Conservation (phyloP, 306 rosid species). For the Lablab purpureus region DNA sequence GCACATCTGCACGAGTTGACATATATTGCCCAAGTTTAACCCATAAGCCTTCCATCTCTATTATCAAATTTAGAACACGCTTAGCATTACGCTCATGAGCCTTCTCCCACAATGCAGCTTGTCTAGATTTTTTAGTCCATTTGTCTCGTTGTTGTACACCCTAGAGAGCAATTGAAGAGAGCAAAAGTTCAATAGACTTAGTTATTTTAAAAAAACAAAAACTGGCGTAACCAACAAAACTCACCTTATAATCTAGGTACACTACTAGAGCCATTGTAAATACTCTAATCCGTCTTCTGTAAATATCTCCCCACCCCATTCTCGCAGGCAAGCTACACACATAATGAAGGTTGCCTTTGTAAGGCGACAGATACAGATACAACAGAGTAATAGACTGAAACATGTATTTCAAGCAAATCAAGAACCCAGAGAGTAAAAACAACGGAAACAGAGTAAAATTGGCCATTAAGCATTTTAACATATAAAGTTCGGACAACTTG, state of each 20-base stretch:
- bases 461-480: constrained; percentile 12
- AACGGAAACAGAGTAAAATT: constrained; percentile 21
- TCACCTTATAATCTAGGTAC: constrained; percentile 66
- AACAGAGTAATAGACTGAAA: constrained; percentile 16
- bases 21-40: constrained; percentile 97
- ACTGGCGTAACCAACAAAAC: constrained; percentile 13
- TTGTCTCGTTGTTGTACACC: constrained; percentile 86
- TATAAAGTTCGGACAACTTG: constrained; percentile 1
- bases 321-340: constrained; percentile 41
- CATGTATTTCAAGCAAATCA: constrained; percentile 44
- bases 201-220: constrained; percentile 17
- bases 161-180: constrained; percentile 50
- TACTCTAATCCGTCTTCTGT: constrained; percentile 53
- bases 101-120: constrained; percentile 76
- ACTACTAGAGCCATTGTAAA: constrained; percentile 55
- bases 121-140: constrained; percentile 70
- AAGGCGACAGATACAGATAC: constrained; percentile 36
- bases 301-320: constrained; percentile 60
- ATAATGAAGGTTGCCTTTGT: constrained; percentile 28
- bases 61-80: constrained; percentile 76
- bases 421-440: constrained; percentile 30
- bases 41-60: constrained; percentile 98
- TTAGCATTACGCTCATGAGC: constrained; percentile 95
- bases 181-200: constrained; percentile 28
- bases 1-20: constrained; percentile 98